Conservation (phyloP, 306 rosid species). For the Sechiopsis laciniata region DNA sequence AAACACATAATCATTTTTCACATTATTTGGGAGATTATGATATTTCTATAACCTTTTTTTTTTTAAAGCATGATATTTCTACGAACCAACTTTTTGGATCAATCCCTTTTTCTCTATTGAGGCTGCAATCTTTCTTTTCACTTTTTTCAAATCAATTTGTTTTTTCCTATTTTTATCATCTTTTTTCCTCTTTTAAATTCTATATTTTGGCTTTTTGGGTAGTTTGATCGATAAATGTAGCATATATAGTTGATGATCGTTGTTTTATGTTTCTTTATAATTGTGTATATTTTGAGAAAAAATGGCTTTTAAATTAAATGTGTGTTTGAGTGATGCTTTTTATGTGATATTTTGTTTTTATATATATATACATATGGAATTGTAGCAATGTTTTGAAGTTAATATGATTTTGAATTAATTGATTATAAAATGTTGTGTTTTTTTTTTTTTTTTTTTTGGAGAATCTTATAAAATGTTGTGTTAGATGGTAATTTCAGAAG, state of each 20-base stretch:
- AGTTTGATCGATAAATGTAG: background rate
- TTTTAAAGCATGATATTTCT: no score
- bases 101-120: background rate
- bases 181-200: no score
- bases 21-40: constrained; percentile 1
- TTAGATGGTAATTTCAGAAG: background rate
- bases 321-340: background rate
- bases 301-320: no score
- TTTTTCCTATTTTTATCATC: background rate
- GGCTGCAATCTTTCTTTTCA: background rate
- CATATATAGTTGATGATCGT: background rate
- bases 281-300: background rate
- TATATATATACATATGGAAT: background rate
- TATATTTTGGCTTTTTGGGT: background rate
- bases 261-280: no score
- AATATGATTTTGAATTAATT: background rate
- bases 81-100: background rate
- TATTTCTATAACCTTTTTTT: background rate
- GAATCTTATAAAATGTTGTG: background rate
- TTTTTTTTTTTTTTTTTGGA: no score
- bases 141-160: background rate
- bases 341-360: background rate
- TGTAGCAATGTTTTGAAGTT: background rate
- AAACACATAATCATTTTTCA: background rate
- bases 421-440: no score